Percentiles rank a stretch among this genome's conserved stretches.
These are phyloP conservation scores for Chrysophaeum taylorii DNA, from an alignment of 352 stramenopile species.

Conservation along the genomic window DNA sequence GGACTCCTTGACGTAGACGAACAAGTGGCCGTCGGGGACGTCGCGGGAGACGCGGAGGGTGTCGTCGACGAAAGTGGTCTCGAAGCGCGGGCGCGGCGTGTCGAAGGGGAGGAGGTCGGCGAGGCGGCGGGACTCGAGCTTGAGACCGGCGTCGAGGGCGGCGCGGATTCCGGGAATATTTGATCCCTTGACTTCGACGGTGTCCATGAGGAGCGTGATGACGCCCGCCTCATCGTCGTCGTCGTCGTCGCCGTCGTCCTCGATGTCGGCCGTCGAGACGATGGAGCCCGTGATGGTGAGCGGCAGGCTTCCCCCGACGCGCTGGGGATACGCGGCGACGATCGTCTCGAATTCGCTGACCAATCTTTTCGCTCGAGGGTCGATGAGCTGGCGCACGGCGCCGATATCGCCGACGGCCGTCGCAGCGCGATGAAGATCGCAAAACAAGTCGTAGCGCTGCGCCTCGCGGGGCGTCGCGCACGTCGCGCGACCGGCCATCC, in stretches of 20 bases:
- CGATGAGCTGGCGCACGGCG: slow-evolving; percentile 45
- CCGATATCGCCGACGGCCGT: slow-evolving; percentile 48
- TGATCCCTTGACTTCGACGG: slow-evolving; percentile 49
- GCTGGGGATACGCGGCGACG: slow-evolving; percentile 45
- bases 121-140: slow-evolving; percentile 40
- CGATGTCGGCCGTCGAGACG: slow-evolving; percentile 44
- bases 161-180: slow-evolving; percentile 45
- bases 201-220: slow-evolving; percentile 43
- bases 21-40: slow-evolving; percentile 49
- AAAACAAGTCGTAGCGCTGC: slow-evolving; percentile 53
- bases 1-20: slow-evolving; percentile 45
- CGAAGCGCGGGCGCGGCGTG: slow-evolving; percentile 35
- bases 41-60: slow-evolving; percentile 46
- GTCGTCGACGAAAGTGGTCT: slow-evolving; percentile 41
- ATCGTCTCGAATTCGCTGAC: slow-evolving; percentile 52
- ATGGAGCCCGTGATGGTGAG: slow-evolving; percentile 49
- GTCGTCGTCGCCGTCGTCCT: not conserved
- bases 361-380: slow-evolving; percentile 20
- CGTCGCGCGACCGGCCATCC: slow-evolving; percentile 46
- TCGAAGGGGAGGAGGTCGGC: slow-evolving; percentile 39
- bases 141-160: slow-evolving; percentile 39
- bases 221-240: slow-evolving; percentile 14
- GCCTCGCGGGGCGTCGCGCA: slow-evolving; percentile 40
- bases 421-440: slow-evolving; percentile 52
- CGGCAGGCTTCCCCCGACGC: slow-evolving; percentile 42